phyloP scores from a whole-genome alignment of 306 rosid species.

The Urtica urens region DNA sequence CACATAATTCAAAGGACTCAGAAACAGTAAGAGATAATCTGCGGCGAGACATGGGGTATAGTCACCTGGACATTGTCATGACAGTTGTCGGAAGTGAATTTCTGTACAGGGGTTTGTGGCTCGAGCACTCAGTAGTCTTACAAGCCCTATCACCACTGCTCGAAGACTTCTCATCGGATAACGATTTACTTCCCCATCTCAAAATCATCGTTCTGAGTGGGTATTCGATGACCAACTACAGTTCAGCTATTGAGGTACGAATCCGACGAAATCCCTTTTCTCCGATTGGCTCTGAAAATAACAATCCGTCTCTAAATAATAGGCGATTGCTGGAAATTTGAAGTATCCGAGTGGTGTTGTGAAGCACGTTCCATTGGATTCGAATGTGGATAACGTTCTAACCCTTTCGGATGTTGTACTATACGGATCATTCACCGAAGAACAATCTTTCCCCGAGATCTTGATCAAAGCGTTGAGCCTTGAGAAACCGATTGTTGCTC shows the following conservation, averaged over 20 bases:
- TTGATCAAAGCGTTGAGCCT: slow-evolving; percentile 84
- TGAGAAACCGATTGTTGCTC: slow-evolving; percentile 81
- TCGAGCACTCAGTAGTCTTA: slow-evolving; percentile 82
- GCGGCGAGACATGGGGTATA: slow-evolving; percentile 50
- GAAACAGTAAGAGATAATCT: slow-evolving; percentile 34
- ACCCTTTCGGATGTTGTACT: slow-evolving; percentile 56
- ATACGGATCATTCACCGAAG: slow-evolving; percentile 81
- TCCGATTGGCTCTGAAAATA: background rate
- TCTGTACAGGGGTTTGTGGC: slow-evolving; percentile 79
- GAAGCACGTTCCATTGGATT: slow-evolving; percentile 57
- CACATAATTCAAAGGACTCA: slow-evolving; percentile 41
- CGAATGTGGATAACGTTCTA: slow-evolving; percentile 47
- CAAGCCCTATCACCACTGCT: slow-evolving; percentile 63
- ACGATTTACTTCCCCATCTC: slow-evolving; percentile 36
- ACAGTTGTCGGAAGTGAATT: slow-evolving; percentile 84
- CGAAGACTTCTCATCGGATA: slow-evolving; percentile 30
- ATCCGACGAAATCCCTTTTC: slow-evolving; percentile 4
- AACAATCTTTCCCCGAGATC: slow-evolving; percentile 70
- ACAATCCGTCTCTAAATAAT: slow-evolving; percentile 16
- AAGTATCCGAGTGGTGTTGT: slow-evolving; percentile 63
- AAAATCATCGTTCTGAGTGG: slow-evolving; percentile 59
- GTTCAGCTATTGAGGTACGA: slow-evolving; percentile 59
- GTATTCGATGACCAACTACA: slow-evolving; percentile 60
- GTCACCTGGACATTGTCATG: slow-evolving; percentile 49
- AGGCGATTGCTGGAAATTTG: slow-evolving; percentile 69